Evolutionary conservation across 169 alveolate species (phyloP).

Genomic region (Condylostoma magnum): DNA sequence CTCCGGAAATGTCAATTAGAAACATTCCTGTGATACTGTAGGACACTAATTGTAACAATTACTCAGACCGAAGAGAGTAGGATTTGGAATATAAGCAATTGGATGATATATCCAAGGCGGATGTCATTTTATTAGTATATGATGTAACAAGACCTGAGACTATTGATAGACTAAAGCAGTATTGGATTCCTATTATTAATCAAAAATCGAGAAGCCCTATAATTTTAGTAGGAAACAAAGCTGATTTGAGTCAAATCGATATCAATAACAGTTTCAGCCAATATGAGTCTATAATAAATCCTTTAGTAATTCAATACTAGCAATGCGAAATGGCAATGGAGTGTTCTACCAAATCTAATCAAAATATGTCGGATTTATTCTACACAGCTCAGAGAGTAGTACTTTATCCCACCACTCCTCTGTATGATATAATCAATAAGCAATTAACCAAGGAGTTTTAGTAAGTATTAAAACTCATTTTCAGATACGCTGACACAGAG

Average conservation of each 20-base stretch:
- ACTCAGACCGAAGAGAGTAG: no score
- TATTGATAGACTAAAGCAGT: constrained; percentile 35
- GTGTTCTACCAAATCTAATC: constrained; percentile 47
- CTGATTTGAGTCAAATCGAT: constrained; percentile 40
- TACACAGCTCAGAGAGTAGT: constrained; percentile 68
- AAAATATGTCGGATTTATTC: constrained; percentile 52
- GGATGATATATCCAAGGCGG: constrained; percentile 53
- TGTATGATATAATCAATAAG: constrained; percentile 49
- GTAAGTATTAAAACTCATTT: constrained; percentile 63
- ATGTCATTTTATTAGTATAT: constrained; percentile 60
- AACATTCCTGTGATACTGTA: no score
- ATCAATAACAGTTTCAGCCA: constrained; percentile 12
- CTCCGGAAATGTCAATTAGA: no score
- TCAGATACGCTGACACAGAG: constrained; percentile 66
- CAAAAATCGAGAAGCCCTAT: constrained; percentile 38
- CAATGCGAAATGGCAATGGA: constrained; percentile 70
- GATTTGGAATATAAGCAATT: no score
- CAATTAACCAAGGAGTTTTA: constrained; percentile 49
- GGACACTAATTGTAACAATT: no score
- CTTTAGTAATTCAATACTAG: constrained; percentile 44
- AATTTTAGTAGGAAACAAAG: constrained; percentile 70
- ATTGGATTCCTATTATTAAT: constrained; percentile 47
- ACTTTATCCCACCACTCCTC: constrained; percentile 70
- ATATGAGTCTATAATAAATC: constrained; percentile 41
- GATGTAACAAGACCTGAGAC: constrained; percentile 53